Base-by-base conservation (phyloP, 2,329 filamentous ascomycete species). In the Epichloe baconii region DNA sequence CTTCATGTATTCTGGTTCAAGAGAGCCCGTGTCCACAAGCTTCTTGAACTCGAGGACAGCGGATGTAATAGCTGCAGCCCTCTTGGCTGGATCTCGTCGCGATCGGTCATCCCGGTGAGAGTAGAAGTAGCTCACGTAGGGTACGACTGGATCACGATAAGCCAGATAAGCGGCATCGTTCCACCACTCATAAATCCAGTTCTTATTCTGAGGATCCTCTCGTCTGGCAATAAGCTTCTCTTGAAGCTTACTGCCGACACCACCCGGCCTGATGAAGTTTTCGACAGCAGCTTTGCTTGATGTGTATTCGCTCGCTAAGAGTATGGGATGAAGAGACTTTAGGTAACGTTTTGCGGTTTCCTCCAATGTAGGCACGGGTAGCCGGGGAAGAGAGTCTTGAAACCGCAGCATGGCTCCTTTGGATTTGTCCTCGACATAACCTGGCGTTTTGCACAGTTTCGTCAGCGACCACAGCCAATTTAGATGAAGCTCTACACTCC, bases 111-210 rank as follows among this genome's bases (percentile, higher is more conserved):
- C 93, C 59, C 88, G 82, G 74, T 97, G 91, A 51, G 90, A 96
- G 75, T 98, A 98, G 74, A 98, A 98, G 79, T 98, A 98, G 70
- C 88, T 95, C 63, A 98, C 93, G 66, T 97, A 98, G 55, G 93
- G 93, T 17, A 97, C 87, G 45, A 98, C 88, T 11, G 93, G 93
- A 67, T 97, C 93, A 58, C 91, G 86, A 74, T 97, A 97, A 57
- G 73, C 78, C 57, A 98, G 81, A 71, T 98, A 98, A 53, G 93
- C 93, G 4, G 83, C 81, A 49, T 95, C 82, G 68, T 98, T 97
- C 93, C 93, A 98, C 93, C 93, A 98, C 60, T 98, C 91, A 60
- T 85, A 83, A 52, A 98, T 77, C 93, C 93, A 98, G 72, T 97
- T 98, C 73, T 86, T 88, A 65, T 79, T 72, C 55, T 86, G 83